phyloP scores from a whole-genome alignment of 371 early-diverging fungal species.

The Mucor circinelloides region DNA sequence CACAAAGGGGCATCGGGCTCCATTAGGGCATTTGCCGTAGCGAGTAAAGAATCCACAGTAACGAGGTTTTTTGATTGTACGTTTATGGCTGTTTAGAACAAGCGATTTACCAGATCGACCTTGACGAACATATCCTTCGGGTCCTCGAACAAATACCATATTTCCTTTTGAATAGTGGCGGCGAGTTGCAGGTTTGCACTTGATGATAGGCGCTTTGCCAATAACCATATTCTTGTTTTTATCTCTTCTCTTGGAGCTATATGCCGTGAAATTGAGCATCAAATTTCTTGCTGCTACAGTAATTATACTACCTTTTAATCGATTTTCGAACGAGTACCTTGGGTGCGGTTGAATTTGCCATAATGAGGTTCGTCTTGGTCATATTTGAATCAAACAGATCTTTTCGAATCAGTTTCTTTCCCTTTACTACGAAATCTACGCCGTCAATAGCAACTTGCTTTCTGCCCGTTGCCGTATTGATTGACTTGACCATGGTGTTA shows the following conservation, averaged over 20 bases:
- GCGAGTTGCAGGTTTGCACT: not conserved
- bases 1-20: slow-evolving; percentile 45
- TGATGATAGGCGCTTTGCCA: slow-evolving; percentile 13
- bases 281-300: not conserved
- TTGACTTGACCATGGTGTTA: slow-evolving; percentile 9
- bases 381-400: slow-evolving; percentile 25
- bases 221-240: slow-evolving; percentile 27
- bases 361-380: slow-evolving; percentile 6
- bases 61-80: slow-evolving; percentile 13
- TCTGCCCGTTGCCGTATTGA: slow-evolving; percentile 24
- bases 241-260: slow-evolving; percentile 7
- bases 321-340: slow-evolving; percentile 18
- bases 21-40: slow-evolving; percentile 35
- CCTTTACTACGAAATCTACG: slow-evolving; percentile 48
- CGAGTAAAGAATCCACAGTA: slow-evolving; percentile 49
- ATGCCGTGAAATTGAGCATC: not conserved
- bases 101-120: slow-evolving; percentile 37
- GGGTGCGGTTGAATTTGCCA: slow-evolving; percentile 9
- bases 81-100: slow-evolving; percentile 25
- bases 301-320: slow-evolving; percentile 20
- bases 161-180: slow-evolving; percentile 45
- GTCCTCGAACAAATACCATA: slow-evolving; percentile 34
- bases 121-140: slow-evolving; percentile 48
- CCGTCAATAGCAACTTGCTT: slow-evolving; percentile 46
- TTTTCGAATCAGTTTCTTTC: slow-evolving; percentile 43